Evolutionary conservation across 768 basidiomycete species (phyloP).

Genomic region (Sporobolomyces pararoseus): DNA sequence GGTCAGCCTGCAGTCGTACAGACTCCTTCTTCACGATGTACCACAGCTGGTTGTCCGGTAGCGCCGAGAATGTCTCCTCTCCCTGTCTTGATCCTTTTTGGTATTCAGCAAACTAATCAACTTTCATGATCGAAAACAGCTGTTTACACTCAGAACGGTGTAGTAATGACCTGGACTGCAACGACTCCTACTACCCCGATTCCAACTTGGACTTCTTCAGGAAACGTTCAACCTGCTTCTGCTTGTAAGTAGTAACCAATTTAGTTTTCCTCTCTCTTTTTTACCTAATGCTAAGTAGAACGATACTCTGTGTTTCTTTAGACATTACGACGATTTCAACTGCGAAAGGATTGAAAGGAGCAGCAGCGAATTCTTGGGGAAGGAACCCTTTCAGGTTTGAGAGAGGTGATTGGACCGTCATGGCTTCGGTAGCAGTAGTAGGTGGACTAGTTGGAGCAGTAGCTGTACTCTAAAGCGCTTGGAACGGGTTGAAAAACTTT

Average conservation of each 20-base stretch:
- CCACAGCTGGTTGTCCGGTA: conserved; percentile 28
- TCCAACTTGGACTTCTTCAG: conserved; percentile 23
- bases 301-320: background rate
- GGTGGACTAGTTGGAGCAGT: conserved; percentile 32
- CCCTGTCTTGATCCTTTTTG: background rate
- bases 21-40: conserved; percentile 2
- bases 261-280: background rate
- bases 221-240: conserved; percentile 7
- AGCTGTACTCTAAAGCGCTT: conserved; percentile 27
- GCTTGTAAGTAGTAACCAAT: conserved; percentile 10
- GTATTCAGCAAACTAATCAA: background rate
- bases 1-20: conserved; percentile 12
- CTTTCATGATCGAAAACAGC: background rate
- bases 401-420: conserved; percentile 21
- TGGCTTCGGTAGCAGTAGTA: conserved; percentile 18
- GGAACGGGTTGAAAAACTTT: too few species aligned
- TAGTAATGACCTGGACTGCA: conserved; percentile 13
- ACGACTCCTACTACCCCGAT: conserved; percentile 33
- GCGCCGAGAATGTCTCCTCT: conserved; percentile 24
- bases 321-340: conserved; percentile 25
- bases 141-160: conserved; percentile 19
- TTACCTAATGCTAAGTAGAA: background rate
- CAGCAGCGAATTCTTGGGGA: background rate
- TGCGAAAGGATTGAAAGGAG: conserved; percentile 3
- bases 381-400: conserved; percentile 8